Base-by-base conservation (phyloP, 371 early-diverging fungal species). In the Lichtheimia ornata region DNA sequence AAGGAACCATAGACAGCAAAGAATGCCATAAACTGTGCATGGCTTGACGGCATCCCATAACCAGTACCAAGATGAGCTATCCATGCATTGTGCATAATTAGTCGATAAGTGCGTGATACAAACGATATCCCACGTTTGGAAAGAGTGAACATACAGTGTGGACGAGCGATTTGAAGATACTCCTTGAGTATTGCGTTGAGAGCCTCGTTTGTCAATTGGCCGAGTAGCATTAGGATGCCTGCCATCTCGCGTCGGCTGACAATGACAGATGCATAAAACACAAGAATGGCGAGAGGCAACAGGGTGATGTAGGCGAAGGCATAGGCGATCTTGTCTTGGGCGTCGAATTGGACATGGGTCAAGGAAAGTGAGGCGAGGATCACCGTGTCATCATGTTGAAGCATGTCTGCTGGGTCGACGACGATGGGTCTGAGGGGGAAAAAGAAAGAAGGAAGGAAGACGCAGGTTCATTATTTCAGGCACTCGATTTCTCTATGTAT, bases 1-100 rank as follows among this genome's bases (percentile, higher is more conserved):
- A 94, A 54, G 5, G 79, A 60, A 0, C 80, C 64, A 64, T 85
- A 94, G 0, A 80, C 70, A 9, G 89, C 84, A 76, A 93, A 96
- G 72, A 81, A 97, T 47, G 89, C 87, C 77, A 96, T 92, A 73
- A 96, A 97, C 67, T 96, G 96, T 2, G 96, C 74, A 66, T 97
- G 97, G 53, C 91, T 90, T 2, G 93, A 93, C 1, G 97, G 97
- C 96, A 96, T 96, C 15, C 97, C 97, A 71, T 95, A 95, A 0
- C 96, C 96, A 42, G 83, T 83, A 3, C 95, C 94, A 12, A 94
- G 77, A 59, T 88, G 87, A 50, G 70, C 89, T 89, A 67, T 56
- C 45, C 50, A 43, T 50, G 9, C 28, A 14, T 17, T 50, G 43
- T 58, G 11, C 20, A 53, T 20, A 44, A 49, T 50, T 20, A 25